These are phyloP conservation scores for Apiospora koreana DNA, from an alignment of 2,329 filamentous ascomycete genomes.

Conservation along the genomic window DNA sequence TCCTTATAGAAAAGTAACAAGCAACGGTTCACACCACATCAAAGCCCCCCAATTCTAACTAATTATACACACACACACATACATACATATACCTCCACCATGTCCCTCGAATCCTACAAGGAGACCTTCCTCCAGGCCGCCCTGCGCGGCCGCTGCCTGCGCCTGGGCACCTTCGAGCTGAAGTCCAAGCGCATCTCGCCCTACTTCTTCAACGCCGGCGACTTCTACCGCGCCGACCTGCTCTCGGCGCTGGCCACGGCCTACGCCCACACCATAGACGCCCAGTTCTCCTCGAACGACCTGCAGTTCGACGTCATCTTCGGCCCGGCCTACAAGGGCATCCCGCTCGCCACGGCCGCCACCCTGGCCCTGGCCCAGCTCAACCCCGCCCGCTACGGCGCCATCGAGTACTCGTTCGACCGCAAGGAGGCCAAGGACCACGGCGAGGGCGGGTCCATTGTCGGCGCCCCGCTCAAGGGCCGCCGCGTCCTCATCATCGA, in stretches of 20 bases:
- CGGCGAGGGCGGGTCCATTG: conserved; percentile 91
- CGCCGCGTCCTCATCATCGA: conserved; percentile 90
- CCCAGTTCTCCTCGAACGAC: conserved; percentile 36
- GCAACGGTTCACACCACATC: background rate
- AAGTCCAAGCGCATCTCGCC: conserved; percentile 91
- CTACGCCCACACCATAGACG: conserved; percentile 69
- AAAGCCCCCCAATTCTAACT: too few species aligned
- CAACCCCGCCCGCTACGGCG: conserved; percentile 64
- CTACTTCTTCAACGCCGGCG: conserved; percentile 97
- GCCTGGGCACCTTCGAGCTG: conserved; percentile 82
- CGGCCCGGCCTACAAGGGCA: conserved; percentile 95
- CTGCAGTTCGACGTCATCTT: conserved; percentile 79
- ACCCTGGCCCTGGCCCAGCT: conserved; percentile 74
- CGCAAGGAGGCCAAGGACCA: conserved; percentile 96
- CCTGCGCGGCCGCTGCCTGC: conserved; percentile 69
- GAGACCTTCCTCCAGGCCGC: conserved; percentile 70
- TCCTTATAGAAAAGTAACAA: background rate
- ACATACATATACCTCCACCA: conserved; percentile 26
- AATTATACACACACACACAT: background rate
- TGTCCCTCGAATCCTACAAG: conserved; percentile 66
- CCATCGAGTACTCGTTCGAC: conserved; percentile 85
- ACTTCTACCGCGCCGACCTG: conserved; percentile 81
- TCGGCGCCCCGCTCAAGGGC: conserved; percentile 81
- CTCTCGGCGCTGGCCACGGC: conserved; percentile 77
- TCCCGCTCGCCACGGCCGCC: conserved; percentile 81